Evolutionary conservation across 2,329 filamentous ascomycete genomes (phyloP).

Genomic region (Fusarium kyushuense): DNA sequence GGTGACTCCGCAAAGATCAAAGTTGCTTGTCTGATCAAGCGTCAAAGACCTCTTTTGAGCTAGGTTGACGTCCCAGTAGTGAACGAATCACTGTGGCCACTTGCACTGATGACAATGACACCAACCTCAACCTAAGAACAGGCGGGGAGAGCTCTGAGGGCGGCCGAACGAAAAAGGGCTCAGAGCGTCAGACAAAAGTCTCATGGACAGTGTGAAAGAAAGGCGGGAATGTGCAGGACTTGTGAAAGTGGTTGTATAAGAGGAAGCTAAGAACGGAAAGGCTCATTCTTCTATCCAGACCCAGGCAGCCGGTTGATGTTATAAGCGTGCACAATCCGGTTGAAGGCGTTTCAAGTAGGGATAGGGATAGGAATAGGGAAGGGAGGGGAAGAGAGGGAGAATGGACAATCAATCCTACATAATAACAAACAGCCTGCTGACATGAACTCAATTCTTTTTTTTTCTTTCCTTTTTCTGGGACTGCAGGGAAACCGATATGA

Average conservation of each 20-base stretch:
- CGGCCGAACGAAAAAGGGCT: constrained; percentile 30
- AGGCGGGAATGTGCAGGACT: constrained; percentile 27
- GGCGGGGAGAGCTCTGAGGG: constrained; percentile 38
- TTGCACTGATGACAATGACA: constrained; percentile 17
- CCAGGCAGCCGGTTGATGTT: constrained; percentile 18
- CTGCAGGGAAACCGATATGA: constrained; percentile 34
- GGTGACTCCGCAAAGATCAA: constrained; percentile 29
- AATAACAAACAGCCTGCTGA: constrained; percentile 7
- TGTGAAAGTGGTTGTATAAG: constrained; percentile 18
- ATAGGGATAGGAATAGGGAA: not conserved
- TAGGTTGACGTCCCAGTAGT: constrained; percentile 23
- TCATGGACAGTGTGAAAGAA: constrained; percentile 35
- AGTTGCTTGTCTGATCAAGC: constrained; percentile 24
- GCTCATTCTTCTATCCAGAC: constrained; percentile 9
- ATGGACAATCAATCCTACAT: not conserved
- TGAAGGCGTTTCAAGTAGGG: not conserved
- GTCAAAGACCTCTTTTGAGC: constrained; percentile 11
- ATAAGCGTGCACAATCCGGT: constrained; percentile 11
- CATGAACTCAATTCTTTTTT: constrained; percentile 18
- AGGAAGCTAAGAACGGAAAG: constrained; percentile 13
- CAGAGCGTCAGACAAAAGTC: constrained; percentile 21
- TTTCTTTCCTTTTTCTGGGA: constrained; percentile 30
- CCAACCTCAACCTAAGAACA: constrained; percentile 30
- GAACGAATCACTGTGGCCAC: constrained; percentile 20
- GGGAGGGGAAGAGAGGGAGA: not conserved